Evolutionary conservation across 306 rosid species (phyloP).

Genomic region (Mimosa pudica): DNA sequence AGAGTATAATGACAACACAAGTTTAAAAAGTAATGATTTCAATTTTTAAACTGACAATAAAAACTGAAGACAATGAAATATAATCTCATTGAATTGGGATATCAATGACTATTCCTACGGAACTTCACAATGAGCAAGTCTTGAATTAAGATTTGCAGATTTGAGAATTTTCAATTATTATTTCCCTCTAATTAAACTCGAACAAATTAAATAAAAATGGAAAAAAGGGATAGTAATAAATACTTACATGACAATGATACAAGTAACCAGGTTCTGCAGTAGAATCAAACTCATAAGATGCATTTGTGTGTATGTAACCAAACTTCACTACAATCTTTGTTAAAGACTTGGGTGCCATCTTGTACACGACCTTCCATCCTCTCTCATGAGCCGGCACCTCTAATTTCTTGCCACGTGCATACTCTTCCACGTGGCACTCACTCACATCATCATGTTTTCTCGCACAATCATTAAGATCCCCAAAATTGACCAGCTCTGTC

Average conservation of each 20-base stretch:
- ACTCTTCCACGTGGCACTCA: slow-evolving; percentile 60
- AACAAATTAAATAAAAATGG: background rate
- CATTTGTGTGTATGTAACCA: slow-evolving; percentile 64
- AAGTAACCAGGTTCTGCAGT: slow-evolving; percentile 65
- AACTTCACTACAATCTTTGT: slow-evolving; percentile 64
- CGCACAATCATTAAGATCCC: slow-evolving; percentile 64
- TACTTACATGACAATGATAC: slow-evolving; percentile 87
- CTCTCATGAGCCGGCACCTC: slow-evolving; percentile 56
- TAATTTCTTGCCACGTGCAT: slow-evolving; percentile 58
- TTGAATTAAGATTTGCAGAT: background rate
- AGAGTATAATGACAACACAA: background rate
- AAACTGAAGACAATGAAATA: background rate
- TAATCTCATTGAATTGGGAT: background rate
- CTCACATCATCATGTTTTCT: slow-evolving; percentile 50
- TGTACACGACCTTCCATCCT: slow-evolving; percentile 87
- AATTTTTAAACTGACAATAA: no score
- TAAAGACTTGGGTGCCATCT: slow-evolving; percentile 61
- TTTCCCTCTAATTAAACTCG: background rate
- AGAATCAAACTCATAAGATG: slow-evolving; percentile 66
- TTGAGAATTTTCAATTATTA: background rate
- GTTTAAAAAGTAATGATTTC: background rate
- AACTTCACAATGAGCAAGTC: background rate
- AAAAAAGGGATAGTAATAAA: background rate
- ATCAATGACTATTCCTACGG: background rate
- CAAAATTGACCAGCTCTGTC: slow-evolving; percentile 49